Percentiles rank a stretch among this genome's conserved stretches.
Evolutionary conservation across 495 filamentous ascomycete species (phyloP).

Genomic region (Terfezia claveryi): DNA sequence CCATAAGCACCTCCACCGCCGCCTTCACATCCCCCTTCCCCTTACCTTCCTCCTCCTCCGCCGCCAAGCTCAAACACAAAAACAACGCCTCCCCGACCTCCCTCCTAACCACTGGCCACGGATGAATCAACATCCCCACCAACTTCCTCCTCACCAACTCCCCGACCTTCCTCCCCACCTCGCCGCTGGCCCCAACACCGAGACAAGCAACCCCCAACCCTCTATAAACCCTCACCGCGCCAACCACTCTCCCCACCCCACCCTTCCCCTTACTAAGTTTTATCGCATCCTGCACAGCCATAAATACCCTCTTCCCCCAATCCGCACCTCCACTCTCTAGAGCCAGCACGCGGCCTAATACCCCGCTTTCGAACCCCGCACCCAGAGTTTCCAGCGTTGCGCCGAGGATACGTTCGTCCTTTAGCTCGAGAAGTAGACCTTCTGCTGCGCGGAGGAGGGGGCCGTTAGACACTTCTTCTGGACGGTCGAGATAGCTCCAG

Average conservation of each 20-base stretch:
- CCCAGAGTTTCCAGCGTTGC: conserved; percentile 53
- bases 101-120: conserved; percentile 36
- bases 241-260: conserved; percentile 57
- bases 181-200: neutral
- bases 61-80: conserved; percentile 10
- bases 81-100: conserved; percentile 25
- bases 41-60: conserved; percentile 9
- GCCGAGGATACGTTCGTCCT: conserved; percentile 46
- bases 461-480: conserved; percentile 13
- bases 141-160: conserved; percentile 33
- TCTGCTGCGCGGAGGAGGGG: conserved; percentile 12
- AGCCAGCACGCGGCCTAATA: conserved; percentile 7
- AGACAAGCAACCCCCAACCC: conserved; percentile 17
- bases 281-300: conserved; percentile 50
- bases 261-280: conserved; percentile 21
- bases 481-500: conserved; percentile 23
- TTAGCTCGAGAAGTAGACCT: neutral
- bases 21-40: conserved; percentile 2
- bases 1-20: conserved; percentile 1
- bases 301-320: conserved; percentile 29
- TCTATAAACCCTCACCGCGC: conserved; percentile 55
- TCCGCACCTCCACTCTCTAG: neutral
- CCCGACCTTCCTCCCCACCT: neutral
- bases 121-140: conserved; percentile 37
- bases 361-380: conserved; percentile 44